These are phyloP conservation scores for Stagonosporopsis tanaceti DNA, from an alignment of 2,329 filamentous ascomycete species.

Conservation along the genomic window DNA sequence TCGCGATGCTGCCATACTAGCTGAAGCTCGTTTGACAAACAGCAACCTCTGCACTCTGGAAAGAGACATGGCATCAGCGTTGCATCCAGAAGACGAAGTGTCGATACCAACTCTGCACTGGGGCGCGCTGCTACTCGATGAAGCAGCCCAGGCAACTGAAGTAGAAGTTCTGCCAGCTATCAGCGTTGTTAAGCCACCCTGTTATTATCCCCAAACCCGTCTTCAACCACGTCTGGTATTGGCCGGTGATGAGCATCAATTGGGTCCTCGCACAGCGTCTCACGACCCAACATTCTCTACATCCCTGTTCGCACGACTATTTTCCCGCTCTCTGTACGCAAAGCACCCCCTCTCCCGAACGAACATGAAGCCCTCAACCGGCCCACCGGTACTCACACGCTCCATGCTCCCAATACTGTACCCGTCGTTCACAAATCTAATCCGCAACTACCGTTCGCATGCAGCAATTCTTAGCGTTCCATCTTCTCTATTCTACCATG, in stretches of 20 bases:
- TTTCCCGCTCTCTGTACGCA: conserved; percentile 47
- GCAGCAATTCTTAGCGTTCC: conserved; percentile 55
- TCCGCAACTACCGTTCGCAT: conserved; percentile 58
- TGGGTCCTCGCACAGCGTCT: conserved; percentile 52
- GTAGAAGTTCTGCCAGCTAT: conserved; percentile 53
- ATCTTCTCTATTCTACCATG: conserved; percentile 53
- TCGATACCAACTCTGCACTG: conserved; percentile 46
- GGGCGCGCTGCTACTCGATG: conserved; percentile 55
- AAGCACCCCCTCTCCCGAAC: conserved; percentile 53
- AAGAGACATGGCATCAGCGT: conserved; percentile 38
- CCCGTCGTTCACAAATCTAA: conserved; percentile 55
- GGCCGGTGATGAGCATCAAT: conserved; percentile 57
- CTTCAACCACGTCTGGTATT: conserved; percentile 52
- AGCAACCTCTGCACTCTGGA: conserved; percentile 51
- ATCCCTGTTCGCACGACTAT: conserved; percentile 55
- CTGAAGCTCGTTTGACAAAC: conserved; percentile 55
- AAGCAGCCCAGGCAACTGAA: conserved; percentile 58
- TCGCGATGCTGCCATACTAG: conserved; percentile 52
- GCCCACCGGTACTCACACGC: conserved; percentile 37
- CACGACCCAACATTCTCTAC: conserved; percentile 42
- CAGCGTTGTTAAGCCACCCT: conserved; percentile 51
- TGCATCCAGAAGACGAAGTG: conserved; percentile 37
- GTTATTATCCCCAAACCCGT: conserved; percentile 25
- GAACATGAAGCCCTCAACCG: conserved; percentile 31
- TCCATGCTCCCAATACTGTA: conserved; percentile 52